Conservation (phyloP, 2,329 filamentous ascomycete genomes). For the Myriangium duriaei region DNA sequence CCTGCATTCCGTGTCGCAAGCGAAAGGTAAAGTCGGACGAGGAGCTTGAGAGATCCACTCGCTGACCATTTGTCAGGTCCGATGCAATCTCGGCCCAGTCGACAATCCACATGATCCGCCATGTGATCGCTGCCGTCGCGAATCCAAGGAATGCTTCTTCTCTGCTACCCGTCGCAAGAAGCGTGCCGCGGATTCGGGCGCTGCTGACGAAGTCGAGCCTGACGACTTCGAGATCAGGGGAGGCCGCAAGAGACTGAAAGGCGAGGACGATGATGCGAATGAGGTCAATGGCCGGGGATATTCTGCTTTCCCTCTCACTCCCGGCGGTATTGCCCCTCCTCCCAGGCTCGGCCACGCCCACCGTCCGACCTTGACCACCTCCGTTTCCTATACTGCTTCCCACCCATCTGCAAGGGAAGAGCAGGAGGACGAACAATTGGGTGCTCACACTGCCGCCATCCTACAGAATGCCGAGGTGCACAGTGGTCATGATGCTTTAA, state of each 20-base stretch:
- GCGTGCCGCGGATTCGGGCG: conserved; percentile 47
- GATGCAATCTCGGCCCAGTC: conserved; percentile 55
- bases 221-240: conserved; percentile 59
- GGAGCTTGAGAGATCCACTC: conserved; percentile 1
- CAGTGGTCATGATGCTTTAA: conserved; percentile 83
- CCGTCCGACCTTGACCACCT: conserved; percentile 19
- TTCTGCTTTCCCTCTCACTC: conserved; percentile 44
- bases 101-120: conserved; percentile 91
- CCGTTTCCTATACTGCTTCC: conserved; percentile 19
- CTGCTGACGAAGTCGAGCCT: conserved; percentile 29
- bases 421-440: conserved; percentile 45
- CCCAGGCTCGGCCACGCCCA: conserved; percentile 53
- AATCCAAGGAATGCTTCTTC: conserved; percentile 96
- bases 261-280: conserved; percentile 30
- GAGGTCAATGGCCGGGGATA: conserved; percentile 8
- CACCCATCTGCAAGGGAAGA: conserved; percentile 17
- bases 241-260: conserved; percentile 54
- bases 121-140: conserved; percentile 82
- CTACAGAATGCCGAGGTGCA: conserved; percentile 59
- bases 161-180: conserved; percentile 87
- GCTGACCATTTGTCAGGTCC: conserved; percentile 36
- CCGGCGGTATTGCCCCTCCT: conserved; percentile 47
- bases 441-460: conserved; percentile 47
- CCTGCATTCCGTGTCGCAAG: conserved; percentile 43
- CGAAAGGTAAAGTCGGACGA: conserved; percentile 32